phyloP scores from a whole-genome alignment of 2,329 filamentous ascomycete species.

The Sarocladiaceae sp. region DNA sequence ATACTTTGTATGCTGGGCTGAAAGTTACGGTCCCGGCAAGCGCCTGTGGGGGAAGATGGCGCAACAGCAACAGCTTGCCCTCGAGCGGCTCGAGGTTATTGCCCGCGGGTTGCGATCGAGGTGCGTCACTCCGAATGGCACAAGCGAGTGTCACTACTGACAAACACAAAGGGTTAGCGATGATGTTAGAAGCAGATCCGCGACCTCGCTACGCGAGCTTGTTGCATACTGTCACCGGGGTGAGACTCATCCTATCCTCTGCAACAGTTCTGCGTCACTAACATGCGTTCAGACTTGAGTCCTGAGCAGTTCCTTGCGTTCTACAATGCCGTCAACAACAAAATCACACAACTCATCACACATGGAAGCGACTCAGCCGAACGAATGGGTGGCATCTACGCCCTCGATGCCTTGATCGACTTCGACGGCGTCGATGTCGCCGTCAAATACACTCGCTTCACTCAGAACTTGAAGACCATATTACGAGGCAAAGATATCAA shows the following conservation, averaged over 20 bases:
- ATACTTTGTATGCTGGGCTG: slow-evolving; percentile 4
- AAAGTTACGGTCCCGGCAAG: slow-evolving; percentile 10
- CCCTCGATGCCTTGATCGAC: slow-evolving; percentile 88
- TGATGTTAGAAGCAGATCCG: slow-evolving; percentile 48
- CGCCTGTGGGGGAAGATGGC: slow-evolving; percentile 30
- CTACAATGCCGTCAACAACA: slow-evolving; percentile 53
- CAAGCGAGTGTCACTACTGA: slow-evolving; percentile 14
- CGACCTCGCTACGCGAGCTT: slow-evolving; percentile 50
- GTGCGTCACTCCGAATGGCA: slow-evolving; percentile 27
- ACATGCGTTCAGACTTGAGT: slow-evolving; percentile 58
- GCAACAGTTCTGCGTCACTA: slow-evolving; percentile 13
- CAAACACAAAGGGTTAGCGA: slow-evolving; percentile 32
- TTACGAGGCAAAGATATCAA: slow-evolving; percentile 86
- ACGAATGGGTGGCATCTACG: slow-evolving; percentile 85
- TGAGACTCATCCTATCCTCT: slow-evolving; percentile 21
- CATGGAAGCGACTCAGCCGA: slow-evolving; percentile 85
- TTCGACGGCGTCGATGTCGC: slow-evolving; percentile 94
- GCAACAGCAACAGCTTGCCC: slow-evolving; percentile 47
- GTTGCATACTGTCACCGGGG: slow-evolving; percentile 53
- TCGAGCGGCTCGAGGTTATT: slow-evolving; percentile 51
- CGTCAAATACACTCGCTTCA: slow-evolving; percentile 91
- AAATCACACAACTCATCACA: slow-evolving; percentile 64
- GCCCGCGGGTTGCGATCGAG: slow-evolving; percentile 52
- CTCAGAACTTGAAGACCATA: slow-evolving; percentile 81
- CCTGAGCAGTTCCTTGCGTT: slow-evolving; percentile 69